Evolutionary conservation across 257 asterid genomes (phyloP).

Genomic region (Leptodermis oblonga): DNA sequence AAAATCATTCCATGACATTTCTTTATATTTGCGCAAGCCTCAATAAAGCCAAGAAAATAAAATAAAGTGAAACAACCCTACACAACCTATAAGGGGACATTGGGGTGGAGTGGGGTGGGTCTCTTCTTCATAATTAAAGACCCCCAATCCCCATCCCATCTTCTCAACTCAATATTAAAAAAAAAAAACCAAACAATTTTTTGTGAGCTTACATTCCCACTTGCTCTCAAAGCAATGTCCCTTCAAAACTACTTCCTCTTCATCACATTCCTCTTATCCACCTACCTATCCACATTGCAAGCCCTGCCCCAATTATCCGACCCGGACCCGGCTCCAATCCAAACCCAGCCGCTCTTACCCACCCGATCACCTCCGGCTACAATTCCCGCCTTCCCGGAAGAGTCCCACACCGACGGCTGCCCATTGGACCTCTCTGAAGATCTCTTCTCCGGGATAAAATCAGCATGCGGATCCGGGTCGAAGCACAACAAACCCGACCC

Average conservation of each 20-base stretch:
- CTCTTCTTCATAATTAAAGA: constrained; percentile 15
- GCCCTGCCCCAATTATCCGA: constrained; percentile 50
- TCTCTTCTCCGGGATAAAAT: constrained; percentile 59
- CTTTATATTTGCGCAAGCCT: constrained; percentile 10
- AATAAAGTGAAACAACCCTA: neutral
- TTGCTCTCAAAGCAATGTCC: constrained; percentile 44
- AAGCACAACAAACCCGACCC: constrained; percentile 36
- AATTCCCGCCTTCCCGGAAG: constrained; percentile 96
- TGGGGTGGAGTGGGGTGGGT: neutral
- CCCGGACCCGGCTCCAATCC: constrained; percentile 53
- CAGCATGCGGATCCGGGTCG: constrained; percentile 57
- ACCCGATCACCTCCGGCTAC: constrained; percentile 56
- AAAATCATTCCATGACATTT: no score
- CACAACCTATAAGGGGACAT: neutral
- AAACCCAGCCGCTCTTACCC: constrained; percentile 48
- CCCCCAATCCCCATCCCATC: constrained; percentile 5
- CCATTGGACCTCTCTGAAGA: constrained; percentile 72
- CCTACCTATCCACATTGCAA: constrained; percentile 21
- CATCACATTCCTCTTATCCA: constrained; percentile 29
- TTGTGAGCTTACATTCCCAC: constrained; percentile 17
- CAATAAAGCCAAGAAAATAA: constrained; percentile 12
- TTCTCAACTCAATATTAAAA: neutral
- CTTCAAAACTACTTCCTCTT: constrained; percentile 20
- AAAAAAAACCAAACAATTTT: neutral
- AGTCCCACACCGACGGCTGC: constrained; percentile 58